Evolutionary conservation across 192 early-diverging fungal species (phyloP).

Genomic region (Linnemannia schmuckeri): DNA sequence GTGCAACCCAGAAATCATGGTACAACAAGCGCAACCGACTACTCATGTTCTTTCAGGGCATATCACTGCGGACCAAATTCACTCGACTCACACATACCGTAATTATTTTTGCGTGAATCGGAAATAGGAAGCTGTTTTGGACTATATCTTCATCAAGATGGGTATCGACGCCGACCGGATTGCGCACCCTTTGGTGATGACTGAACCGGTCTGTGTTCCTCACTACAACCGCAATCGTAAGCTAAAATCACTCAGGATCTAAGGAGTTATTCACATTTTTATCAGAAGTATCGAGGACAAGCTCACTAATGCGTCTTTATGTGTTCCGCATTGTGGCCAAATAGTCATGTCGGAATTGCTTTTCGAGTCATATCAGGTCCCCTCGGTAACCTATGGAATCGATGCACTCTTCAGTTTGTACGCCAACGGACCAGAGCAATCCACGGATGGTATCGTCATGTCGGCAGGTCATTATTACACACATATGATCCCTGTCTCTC

Average conservation of each 20-base stretch:
- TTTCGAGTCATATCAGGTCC: conserved; percentile 87
- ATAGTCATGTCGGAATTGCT: conserved; percentile 88
- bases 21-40: conserved; percentile 37
- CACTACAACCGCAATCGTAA: conserved; percentile 80
- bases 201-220: conserved; percentile 86
- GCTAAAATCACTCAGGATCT: background rate
- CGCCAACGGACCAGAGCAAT: conserved; percentile 69
- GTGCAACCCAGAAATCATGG: conserved; percentile 82
- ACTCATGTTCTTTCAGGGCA: background rate
- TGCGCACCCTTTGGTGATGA: conserved; percentile 88
- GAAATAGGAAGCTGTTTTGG: conserved; percentile 81
- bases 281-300: background rate
- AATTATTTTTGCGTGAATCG: conserved; percentile 45
- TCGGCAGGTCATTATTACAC: conserved; percentile 79
- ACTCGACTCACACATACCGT: background rate
- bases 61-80: background rate
- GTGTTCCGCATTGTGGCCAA: background rate
- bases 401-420: conserved; percentile 92
- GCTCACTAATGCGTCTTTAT: background rate
- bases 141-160: conserved; percentile 87
- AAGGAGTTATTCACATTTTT: background rate
- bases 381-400: conserved; percentile 86
- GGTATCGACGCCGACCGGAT: conserved; percentile 80
- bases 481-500: conserved; percentile 81
- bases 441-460: conserved; percentile 78